Conservation (phyloP, 257 asterid species). For the Nicotiana sylvestris region DNA sequence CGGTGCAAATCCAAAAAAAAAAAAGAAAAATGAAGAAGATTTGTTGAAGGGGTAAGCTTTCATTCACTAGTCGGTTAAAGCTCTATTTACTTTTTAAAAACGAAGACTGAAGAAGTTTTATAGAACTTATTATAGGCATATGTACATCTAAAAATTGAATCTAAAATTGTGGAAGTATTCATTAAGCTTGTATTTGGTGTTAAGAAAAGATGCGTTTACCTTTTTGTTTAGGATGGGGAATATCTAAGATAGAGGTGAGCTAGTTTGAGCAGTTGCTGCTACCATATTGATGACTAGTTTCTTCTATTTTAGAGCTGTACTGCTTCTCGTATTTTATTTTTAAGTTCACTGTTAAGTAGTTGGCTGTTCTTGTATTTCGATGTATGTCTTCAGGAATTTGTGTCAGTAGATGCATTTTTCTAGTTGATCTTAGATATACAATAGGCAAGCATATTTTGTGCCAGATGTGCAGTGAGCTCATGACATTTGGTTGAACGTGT, state of each 20-base stretch:
- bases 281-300: not conserved
- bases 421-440: not conserved
- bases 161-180: not conserved
- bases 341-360: not conserved
- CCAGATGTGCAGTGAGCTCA: slow-evolving; percentile 19
- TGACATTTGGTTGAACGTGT: slow-evolving; percentile 24
- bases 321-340: not conserved
- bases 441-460: not conserved
- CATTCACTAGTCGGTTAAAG: not conserved
- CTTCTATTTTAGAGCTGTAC: not conserved
- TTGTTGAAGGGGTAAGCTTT: slow-evolving; percentile 5
- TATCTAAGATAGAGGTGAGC: not conserved
- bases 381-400: slow-evolving; percentile 1
- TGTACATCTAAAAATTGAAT: not conserved
- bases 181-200: not conserved
- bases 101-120: not conserved
- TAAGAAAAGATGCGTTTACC: not conserved
- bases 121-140: not conserved
- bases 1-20: too few relatives aligned
- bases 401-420: slow-evolving; percentile 4
- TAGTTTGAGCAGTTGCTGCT: slow-evolving; percentile 2
- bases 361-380: not conserved
- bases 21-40: not conserved
- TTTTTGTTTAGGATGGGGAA: not conserved
- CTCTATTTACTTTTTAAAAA: not conserved